A percentile compares a stretch with the other conserved stretches of the same genome.
phyloP scores from a whole-genome alignment of 1,139 yeast genomes.

The Suhomyces terraborum region DNA sequence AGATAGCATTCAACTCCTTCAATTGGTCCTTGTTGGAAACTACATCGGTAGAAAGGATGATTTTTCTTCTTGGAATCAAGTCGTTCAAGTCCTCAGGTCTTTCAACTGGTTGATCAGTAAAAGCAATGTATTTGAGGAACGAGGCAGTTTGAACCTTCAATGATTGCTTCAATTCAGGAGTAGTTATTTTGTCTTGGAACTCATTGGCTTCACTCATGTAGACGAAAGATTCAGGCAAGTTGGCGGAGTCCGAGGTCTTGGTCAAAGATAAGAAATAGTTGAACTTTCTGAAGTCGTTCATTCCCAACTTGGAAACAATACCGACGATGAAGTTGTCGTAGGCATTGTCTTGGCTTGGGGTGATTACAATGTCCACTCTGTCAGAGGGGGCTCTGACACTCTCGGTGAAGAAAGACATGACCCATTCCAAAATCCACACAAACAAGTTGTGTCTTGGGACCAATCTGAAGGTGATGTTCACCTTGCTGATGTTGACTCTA shows the following conservation, averaged over 20 bases:
- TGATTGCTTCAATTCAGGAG: slow-evolving; percentile 49
- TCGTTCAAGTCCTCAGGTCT: slow-evolving; percentile 62
- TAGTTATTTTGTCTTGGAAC: slow-evolving; percentile 64
- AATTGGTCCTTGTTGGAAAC: slow-evolving; percentile 49
- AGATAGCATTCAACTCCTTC: slow-evolving; percentile 48
- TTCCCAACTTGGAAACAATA: slow-evolving; percentile 78
- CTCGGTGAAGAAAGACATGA: slow-evolving; percentile 56
- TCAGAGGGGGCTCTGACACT: slow-evolving; percentile 58
- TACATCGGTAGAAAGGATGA: slow-evolving; percentile 53
- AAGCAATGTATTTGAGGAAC: slow-evolving; percentile 64
- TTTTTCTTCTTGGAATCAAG: slow-evolving; percentile 55
- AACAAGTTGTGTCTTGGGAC: slow-evolving; percentile 81
- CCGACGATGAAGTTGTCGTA: slow-evolving; percentile 76
- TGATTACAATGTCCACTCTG: slow-evolving; percentile 60
- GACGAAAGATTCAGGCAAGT: slow-evolving; percentile 73
- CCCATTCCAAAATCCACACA: slow-evolving; percentile 58
- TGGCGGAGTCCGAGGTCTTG: slow-evolving; percentile 69
- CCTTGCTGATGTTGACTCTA: slow-evolving; percentile 69
- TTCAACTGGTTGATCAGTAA: slow-evolving; percentile 78
- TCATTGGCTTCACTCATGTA: slow-evolving; percentile 90
- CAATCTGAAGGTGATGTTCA: slow-evolving; percentile 63
- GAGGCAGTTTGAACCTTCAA: slow-evolving; percentile 55
- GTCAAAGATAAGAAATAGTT: slow-evolving; percentile 86
- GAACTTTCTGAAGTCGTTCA: slow-evolving; percentile 74
- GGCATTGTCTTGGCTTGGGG: slow-evolving; percentile 56